Base-by-base conservation (phyloP, 805 yeast species). In the Saccharomyces cerevisiae region DNA sequence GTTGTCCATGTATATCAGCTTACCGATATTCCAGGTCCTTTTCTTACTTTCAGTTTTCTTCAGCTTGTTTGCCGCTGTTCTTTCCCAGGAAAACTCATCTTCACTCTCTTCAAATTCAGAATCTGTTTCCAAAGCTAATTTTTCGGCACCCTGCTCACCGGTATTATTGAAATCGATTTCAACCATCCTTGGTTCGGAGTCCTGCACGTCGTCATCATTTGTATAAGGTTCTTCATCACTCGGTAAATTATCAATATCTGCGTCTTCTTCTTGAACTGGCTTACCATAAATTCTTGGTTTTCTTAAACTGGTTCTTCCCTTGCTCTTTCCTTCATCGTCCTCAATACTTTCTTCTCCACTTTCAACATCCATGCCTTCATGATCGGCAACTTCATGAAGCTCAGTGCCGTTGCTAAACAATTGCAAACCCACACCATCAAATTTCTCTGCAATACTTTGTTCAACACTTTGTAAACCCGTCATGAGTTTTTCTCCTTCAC, bases 401-500 rank as follows among this genome's bases (percentile, higher is more conserved):
- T 79, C 80, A 17, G 75, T 76, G 22, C 88, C 78, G 49, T 78
- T 77, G 52, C 88, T 79, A 65, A 92, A 92, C 53, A 92, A 73
- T 63, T 84, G 85, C 55, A 88, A 74, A 24, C 92, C 96, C 3
- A 86, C 83, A 41, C 84, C 85, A 46, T 76, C 80, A 51, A 78
- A 77, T 50, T 80, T 77, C 63, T 81, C 87, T 14, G 76, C 77
- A 60, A 86, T 72, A 22, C 86, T 74, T 49, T 79, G 79, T 41
- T 81, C 77, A 3, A 84, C 89, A 41, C 80, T 77, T 68, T 92
- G 97, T 59, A 94, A 75, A 54, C 82, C 82, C 4, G 95, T 87
- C 28, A 92, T 96, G 57, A 90, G 72, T 64, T 82, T 80, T 70
- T 91, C 97, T 57, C 97, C 97, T 59, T 87, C 80, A 27, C 96